Evolutionary conservation across 768 basidiomycete species (phyloP), one percentile per base, ranked within the genome.

Genomic region (Mycena maculata): DNA sequence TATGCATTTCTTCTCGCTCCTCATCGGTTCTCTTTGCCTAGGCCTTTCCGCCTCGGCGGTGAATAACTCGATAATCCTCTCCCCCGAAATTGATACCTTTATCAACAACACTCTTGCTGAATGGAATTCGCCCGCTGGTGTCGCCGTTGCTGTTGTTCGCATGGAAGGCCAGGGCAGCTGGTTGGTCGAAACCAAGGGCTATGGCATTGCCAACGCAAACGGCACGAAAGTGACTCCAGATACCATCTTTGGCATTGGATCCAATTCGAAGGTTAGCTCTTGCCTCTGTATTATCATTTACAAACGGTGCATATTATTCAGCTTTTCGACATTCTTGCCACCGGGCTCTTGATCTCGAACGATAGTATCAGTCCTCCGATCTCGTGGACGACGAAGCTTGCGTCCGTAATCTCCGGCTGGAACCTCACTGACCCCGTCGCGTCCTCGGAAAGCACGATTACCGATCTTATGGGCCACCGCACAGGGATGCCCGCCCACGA

Each of bases 401-500:
- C 48, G 18, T 67, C 68, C 0, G 44, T 77, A 9, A 33, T 76
- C 16, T 73, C 75, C 1, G 70, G 64, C 31, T 73, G 71, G 69
- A 53, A 59, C 28, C 70, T 76, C 47, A 69, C 63, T 58, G 75
- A 77, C 58, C 68, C 68, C 11, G 36, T 73, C 23, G 73, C 72
- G 3, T 47, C 56, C 2, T 49, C 63, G 16, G 61, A 72, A 36
- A 71, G 62, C 39, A 41, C 39, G 4, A 48, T 49, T 31, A 23
- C 18, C 36, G 76, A 77, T 47, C 55, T 72, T 16, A 74, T 36
- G 33, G 33, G 70, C 52, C 76, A 77, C 59, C 76, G 74, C 48
- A 74, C 76, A 18, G 74, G 72, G 11, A 28, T 72, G 15, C 73
- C 76, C 20, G 60, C 55, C 11, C 74, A 75, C 45, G 72, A 73